phyloP scores from a whole-genome alignment of 352 stramenopile genomes.

The Phytophthora pistaciae region DNA sequence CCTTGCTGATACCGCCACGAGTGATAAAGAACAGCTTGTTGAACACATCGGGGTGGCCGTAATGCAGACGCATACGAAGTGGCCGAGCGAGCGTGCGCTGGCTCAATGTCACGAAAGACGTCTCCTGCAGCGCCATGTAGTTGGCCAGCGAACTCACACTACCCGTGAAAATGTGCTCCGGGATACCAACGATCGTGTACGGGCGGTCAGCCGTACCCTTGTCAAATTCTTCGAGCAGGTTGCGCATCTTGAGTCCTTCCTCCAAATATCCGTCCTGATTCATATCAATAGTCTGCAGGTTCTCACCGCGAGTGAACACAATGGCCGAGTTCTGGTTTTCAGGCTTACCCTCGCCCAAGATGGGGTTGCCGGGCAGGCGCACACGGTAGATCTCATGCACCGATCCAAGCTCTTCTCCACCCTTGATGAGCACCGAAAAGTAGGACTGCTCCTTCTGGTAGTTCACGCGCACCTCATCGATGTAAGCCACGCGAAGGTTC shows the following conservation, averaged over 20 bases:
- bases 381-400: slow-evolving; percentile 97
- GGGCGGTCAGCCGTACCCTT: slow-evolving; percentile 73
- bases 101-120: slow-evolving; percentile 98
- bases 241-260: slow-evolving; percentile 99
- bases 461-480: slow-evolving; percentile 97
- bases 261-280: slow-evolving; percentile 99
- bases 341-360: slow-evolving; percentile 99
- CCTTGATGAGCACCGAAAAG: slow-evolving; percentile 98
- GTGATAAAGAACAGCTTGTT: slow-evolving; percentile 99
- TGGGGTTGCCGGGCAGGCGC: slow-evolving; percentile 97
- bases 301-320: slow-evolving; percentile 98
- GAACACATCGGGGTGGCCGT: slow-evolving; percentile 99
- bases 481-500: slow-evolving; percentile 98
- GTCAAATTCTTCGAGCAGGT: slow-evolving; percentile 98
- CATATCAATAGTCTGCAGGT: slow-evolving; percentile 99
- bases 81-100: slow-evolving; percentile 97
- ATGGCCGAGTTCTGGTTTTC: slow-evolving; percentile 99
- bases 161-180: slow-evolving; percentile 99
- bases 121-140: slow-evolving; percentile 99
- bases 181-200: slow-evolving; percentile 97
- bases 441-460: slow-evolving; percentile 96
- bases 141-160: slow-evolving; percentile 98
- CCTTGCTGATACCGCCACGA: slow-evolving; percentile 98
- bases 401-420: slow-evolving; percentile 62
- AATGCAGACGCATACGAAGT: slow-evolving; percentile 97